These are phyloP conservation scores for Fusarium sp. DNA, from an alignment of 2,329 filamentous ascomycete genomes.

Conservation along the genomic window DNA sequence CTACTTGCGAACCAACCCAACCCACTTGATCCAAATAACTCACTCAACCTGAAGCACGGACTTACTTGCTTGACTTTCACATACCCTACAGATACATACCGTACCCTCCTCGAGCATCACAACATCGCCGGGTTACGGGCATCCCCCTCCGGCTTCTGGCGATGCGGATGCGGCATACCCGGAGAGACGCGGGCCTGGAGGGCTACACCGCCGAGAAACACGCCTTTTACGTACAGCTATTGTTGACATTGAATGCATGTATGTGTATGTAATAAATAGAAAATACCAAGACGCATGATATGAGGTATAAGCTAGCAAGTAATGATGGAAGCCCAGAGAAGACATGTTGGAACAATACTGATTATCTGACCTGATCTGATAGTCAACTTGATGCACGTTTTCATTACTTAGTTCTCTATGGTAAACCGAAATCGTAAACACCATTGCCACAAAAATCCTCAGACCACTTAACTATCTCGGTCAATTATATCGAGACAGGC, in stretches of 20 bases:
- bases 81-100: not conserved
- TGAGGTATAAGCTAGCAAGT: conserved; percentile 29
- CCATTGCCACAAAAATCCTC: conserved; percentile 19
- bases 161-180: conserved; percentile 31
- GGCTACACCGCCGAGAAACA: conserved; percentile 19
- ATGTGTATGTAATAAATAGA: not conserved
- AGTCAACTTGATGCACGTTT: conserved; percentile 8
- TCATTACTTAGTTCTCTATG: conserved; percentile 1
- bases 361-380: conserved; percentile 25
- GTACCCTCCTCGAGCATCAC: not conserved
- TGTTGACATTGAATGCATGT: conserved; percentile 7
- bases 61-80: not conserved
- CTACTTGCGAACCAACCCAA: conserved; percentile 20
- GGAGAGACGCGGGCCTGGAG: conserved; percentile 39
- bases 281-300: conserved; percentile 4
- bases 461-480: conserved; percentile 24
- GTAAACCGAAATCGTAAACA: not conserved
- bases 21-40: conserved; percentile 7
- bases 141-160: conserved; percentile 39
- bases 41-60: conserved; percentile 11
- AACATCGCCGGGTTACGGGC: conserved; percentile 28
- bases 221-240: conserved; percentile 22
- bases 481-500: conserved; percentile 17
- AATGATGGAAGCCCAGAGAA: conserved; percentile 29
- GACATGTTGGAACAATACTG: conserved; percentile 2